Conservation (phyloP, 352 stramenopile genomes). For the Albugo laibachii region DNA sequence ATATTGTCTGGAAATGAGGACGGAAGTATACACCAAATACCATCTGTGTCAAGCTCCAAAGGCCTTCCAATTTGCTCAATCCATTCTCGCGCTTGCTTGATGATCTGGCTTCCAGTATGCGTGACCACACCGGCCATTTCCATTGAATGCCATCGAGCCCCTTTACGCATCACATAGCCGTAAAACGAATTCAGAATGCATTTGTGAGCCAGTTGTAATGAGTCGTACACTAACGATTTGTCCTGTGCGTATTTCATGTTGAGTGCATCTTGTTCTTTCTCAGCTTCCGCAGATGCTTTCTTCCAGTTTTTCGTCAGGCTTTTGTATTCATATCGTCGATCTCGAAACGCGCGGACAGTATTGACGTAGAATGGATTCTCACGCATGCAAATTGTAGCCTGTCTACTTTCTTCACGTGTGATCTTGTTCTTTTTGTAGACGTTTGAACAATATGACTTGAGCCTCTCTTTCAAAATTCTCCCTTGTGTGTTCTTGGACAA, state of each 20-base stretch:
- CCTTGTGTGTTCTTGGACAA: constrained; percentile 34
- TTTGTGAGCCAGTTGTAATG: constrained; percentile 98
- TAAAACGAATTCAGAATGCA: constrained; percentile 99
- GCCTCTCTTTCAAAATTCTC: constrained; percentile 45
- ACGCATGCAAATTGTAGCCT: constrained; percentile 95
- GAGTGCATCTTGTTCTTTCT: constrained; percentile 62
- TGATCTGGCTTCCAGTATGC: constrained; percentile 95
- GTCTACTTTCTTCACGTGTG: constrained; percentile 86
- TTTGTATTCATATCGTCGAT: constrained; percentile 99
- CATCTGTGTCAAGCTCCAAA: constrained; percentile 98
- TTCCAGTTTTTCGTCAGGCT: constrained; percentile 93
- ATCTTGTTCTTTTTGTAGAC: constrained; percentile 96
- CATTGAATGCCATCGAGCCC: constrained; percentile 97
- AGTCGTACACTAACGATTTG: constrained; percentile 92
- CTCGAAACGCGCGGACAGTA: constrained; percentile 96
- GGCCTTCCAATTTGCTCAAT: constrained; percentile 91
- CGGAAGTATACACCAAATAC: constrained; percentile 99
- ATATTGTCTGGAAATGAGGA: constrained; percentile 96
- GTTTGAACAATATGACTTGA: constrained; percentile 92
- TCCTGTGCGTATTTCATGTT: constrained; percentile 76
- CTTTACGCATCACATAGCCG: constrained; percentile 98
- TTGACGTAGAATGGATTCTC: constrained; percentile 99
- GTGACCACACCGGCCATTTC: constrained; percentile 99
- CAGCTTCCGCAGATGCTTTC: constrained; percentile 48
- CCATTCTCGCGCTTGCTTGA: constrained; percentile 87